Evolutionary conservation across 345 rosid genomes (phyloP).

Genomic region (Gossypium rotundifolium): DNA sequence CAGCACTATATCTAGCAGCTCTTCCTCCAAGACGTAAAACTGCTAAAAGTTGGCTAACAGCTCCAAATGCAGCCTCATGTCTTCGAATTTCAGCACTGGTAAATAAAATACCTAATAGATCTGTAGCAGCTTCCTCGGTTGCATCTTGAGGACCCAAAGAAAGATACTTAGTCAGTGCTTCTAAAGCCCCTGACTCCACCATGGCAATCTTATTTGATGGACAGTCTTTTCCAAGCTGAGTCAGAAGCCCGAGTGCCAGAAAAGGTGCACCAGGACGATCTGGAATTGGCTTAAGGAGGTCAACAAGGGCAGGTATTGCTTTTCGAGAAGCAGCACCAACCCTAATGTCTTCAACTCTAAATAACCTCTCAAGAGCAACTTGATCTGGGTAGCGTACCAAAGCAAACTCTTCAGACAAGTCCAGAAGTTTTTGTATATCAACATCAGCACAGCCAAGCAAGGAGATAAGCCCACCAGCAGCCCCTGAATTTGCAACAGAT

Average conservation of each 20-base stretch:
- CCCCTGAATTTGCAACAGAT: slow-evolving; percentile 96
- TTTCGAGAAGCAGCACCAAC: slow-evolving; percentile 95
- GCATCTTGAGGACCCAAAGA: slow-evolving; percentile 98
- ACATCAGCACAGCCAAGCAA: slow-evolving; percentile 93
- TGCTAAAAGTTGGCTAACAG: slow-evolving; percentile 93
- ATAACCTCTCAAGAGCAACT: slow-evolving; percentile 95
- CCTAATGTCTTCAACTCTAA: slow-evolving; percentile 98
- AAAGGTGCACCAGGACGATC: slow-evolving; percentile 99
- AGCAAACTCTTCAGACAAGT: slow-evolving; percentile 74
- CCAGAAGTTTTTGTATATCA: slow-evolving; percentile 80
- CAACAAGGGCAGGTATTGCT: slow-evolving; percentile 95
- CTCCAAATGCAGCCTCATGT: slow-evolving; percentile 93
- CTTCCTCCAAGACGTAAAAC: slow-evolving; percentile 97
- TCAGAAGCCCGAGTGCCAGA: slow-evolving; percentile 82
- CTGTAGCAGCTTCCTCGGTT: slow-evolving; percentile 99
- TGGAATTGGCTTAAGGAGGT: slow-evolving; percentile 96
- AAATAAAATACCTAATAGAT: slow-evolving; percentile 84
- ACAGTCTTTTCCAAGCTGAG: slow-evolving; percentile 91
- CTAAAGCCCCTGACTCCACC: slow-evolving; percentile 97
- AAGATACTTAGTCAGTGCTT: slow-evolving; percentile 92
- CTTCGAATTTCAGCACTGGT: slow-evolving; percentile 88
- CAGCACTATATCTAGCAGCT: slow-evolving; percentile 94
- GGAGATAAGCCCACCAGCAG: slow-evolving; percentile 87
- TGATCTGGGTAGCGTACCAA: slow-evolving; percentile 89
- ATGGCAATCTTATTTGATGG: slow-evolving; percentile 80